These are phyloP conservation scores for Eimeria tenella DNA, from an alignment of 169 alveolate species.

Conservation along the genomic window DNA sequence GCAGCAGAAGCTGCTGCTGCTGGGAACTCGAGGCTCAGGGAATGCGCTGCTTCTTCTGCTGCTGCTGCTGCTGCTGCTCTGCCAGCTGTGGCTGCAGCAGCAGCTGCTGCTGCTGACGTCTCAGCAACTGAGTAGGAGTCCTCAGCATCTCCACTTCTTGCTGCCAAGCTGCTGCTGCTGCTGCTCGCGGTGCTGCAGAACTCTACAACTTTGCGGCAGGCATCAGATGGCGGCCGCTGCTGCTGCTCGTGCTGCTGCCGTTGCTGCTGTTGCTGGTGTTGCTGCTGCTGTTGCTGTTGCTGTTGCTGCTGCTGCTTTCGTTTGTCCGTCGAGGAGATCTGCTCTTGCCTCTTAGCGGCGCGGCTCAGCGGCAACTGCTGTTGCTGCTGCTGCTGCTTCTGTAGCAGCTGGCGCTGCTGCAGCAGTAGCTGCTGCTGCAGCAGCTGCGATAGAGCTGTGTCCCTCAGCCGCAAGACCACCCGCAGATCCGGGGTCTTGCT, in stretches of 20 bases:
- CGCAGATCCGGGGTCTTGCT: background rate
- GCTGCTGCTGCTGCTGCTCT: background rate
- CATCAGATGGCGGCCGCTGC: background rate
- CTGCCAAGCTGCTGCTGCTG: background rate
- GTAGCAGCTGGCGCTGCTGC: background rate
- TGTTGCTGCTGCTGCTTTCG: background rate
- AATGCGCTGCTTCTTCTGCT: background rate
- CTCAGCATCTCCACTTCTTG: background rate
- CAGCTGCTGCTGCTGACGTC: background rate
- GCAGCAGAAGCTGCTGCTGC: background rate
- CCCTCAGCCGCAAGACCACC: background rate
- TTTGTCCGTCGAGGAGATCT: background rate
- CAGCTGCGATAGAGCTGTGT: background rate
- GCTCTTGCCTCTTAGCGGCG: background rate
- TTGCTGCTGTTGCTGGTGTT: background rate
- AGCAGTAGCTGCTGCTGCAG: background rate
- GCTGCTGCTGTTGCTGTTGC: background rate
- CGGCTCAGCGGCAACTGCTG: background rate
- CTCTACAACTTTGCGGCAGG: too few species aligned
- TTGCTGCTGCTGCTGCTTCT: background rate
- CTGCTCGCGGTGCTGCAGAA: background rate
- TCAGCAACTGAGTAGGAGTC: too few species aligned
- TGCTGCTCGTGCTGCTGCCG: background rate
- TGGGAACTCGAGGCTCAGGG: background rate
- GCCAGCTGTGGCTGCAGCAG: background rate